Base-by-base conservation (phyloP, 1,284 basidiomycete genomes). In the Austroboletus novae-zelandiae region DNA sequence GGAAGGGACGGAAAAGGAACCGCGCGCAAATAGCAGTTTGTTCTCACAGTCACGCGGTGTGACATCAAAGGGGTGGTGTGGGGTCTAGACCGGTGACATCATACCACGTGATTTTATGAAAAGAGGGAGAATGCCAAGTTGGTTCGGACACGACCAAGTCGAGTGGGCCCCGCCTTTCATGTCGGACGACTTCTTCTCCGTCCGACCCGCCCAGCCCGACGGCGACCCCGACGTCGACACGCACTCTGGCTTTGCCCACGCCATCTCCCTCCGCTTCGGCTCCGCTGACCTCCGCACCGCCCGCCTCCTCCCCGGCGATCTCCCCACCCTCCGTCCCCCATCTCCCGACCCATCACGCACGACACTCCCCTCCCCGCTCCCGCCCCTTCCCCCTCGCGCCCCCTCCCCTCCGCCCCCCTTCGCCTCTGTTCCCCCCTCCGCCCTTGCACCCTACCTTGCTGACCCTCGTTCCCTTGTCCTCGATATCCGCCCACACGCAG, bases 401-500 rank as follows among this genome's bases (percentile, higher is more conserved):
- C 49, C 47, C 13, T 25, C 29, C 47, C 48, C 49, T 46, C 10
- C 47, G 3, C 17, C 48, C 4, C n/a, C 42, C 1, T 77, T 76
- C 56, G 51, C 64, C 17, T 36, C 71, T 23, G 53, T 75, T 11
- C 17, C 58, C 1, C 68, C 76, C 8, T 56, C 62, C 7, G 62
- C 62, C 15, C 65, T 79, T 37, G 47, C 61, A 0, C 37, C 59
- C 2, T 58, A 70, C 52, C 58, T 78, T 29, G 54, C 65, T 0
- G 70, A 74, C 55, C 56, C 51, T 43, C 29, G 37, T 42, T 52
- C 68, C 10, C 77, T 90, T 55, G 64, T 97, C 54, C 77, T 98
- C 70, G 95, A 98, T 71, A 88, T 98, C 50, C 84, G 95, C 0
- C 85, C 94, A 1, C 89, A 91, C 66, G 86, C 85, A 11, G 80